Conservation (phyloP, 495 filamentous ascomycete species). For the Glonium stellatum region DNA sequence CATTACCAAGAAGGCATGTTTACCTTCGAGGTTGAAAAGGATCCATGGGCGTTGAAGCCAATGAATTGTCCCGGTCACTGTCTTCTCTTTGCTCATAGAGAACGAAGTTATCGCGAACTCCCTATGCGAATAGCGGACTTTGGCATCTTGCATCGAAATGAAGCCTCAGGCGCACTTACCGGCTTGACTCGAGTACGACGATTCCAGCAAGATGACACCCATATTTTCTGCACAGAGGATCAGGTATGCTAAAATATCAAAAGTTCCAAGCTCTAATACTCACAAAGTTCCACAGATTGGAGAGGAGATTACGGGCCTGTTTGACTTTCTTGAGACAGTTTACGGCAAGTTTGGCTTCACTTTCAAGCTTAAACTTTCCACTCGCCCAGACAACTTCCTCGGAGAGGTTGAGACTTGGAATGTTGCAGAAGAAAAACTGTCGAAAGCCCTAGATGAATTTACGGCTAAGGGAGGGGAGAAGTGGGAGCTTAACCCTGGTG, state of each 20-base stretch:
- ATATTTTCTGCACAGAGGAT: conserved; percentile 83
- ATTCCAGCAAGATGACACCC: conserved; percentile 92
- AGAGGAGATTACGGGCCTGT: conserved; percentile 76
- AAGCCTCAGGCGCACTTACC: conserved; percentile 83
- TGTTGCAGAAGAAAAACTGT: conserved; percentile 71
- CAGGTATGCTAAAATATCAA: not conserved
- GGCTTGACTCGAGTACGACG: conserved; percentile 86
- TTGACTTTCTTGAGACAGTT: conserved; percentile 76
- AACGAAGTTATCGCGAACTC: conserved; percentile 78
- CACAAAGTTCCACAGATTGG: conserved; percentile 50
- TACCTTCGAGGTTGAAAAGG: conserved; percentile 82
- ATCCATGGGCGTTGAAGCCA: conserved; percentile 79
- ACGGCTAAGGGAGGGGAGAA: conserved; percentile 52
- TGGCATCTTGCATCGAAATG: conserved; percentile 89
- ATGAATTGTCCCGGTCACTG: conserved; percentile 97
- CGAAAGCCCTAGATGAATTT: conserved; percentile 72
- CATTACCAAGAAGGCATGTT: conserved; percentile 99
- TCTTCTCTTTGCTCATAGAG: conserved; percentile 68
- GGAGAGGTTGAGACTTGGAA: conserved; percentile 85
- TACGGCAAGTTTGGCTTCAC: conserved; percentile 89
- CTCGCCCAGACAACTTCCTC: conserved; percentile 85
- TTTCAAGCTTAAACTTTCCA: conserved; percentile 95
- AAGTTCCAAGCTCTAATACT: not conserved
- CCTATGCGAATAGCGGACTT: conserved; percentile 91
- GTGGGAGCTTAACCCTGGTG: conserved; percentile 87